A percentile compares a stretch with the other conserved stretches of the same genome.
Evolutionary conservation across 192 early-diverging fungal species (phyloP).

Genomic region (Spizellomyces punctatus): DNA sequence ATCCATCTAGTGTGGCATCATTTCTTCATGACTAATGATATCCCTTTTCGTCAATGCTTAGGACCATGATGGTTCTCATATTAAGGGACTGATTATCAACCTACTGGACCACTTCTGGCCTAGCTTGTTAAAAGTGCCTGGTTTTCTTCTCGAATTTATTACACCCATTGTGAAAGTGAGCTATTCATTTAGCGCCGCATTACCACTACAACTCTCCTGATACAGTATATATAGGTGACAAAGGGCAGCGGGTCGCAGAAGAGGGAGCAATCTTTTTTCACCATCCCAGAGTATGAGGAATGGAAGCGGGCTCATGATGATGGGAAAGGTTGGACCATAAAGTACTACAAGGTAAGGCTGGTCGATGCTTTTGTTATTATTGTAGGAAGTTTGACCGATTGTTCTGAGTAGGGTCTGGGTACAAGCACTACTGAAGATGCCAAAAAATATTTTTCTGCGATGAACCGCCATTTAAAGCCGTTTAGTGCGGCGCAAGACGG

Average conservation of each 20-base stretch:
- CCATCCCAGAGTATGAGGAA: slow-evolving; percentile 87
- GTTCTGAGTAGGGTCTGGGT: slow-evolving; percentile 74
- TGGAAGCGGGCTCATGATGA: slow-evolving; percentile 78
- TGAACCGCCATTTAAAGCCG: slow-evolving; percentile 77
- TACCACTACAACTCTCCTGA: too few relatives aligned
- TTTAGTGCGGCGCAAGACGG: slow-evolving; percentile 62
- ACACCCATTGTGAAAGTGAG: slow-evolving; percentile 91
- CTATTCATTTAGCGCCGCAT: too few relatives aligned
- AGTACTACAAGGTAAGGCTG: slow-evolving; percentile 84
- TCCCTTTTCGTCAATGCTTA: slow-evolving; percentile 11
- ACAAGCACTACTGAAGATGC: slow-evolving; percentile 82
- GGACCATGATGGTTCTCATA: slow-evolving; percentile 89
- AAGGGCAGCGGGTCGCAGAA: slow-evolving; percentile 48
- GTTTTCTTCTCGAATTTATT: slow-evolving; percentile 93
- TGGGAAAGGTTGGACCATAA: slow-evolving; percentile 79
- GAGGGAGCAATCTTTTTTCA: slow-evolving; percentile 78
- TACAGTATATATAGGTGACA: slow-evolving; percentile 14
- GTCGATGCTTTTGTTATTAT: background rate
- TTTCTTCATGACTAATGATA: background rate
- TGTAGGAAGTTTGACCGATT: background rate
- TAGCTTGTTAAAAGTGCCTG: slow-evolving; percentile 82
- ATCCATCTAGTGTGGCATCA: slow-evolving; percentile 35
- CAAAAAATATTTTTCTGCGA: slow-evolving; percentile 87
- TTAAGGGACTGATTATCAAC: slow-evolving; percentile 97
- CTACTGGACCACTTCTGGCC: slow-evolving; percentile 95